These are phyloP conservation scores for Scheffersomyces segobiensis DNA, from an alignment of 1,139 yeast species.

Conservation along the genomic window DNA sequence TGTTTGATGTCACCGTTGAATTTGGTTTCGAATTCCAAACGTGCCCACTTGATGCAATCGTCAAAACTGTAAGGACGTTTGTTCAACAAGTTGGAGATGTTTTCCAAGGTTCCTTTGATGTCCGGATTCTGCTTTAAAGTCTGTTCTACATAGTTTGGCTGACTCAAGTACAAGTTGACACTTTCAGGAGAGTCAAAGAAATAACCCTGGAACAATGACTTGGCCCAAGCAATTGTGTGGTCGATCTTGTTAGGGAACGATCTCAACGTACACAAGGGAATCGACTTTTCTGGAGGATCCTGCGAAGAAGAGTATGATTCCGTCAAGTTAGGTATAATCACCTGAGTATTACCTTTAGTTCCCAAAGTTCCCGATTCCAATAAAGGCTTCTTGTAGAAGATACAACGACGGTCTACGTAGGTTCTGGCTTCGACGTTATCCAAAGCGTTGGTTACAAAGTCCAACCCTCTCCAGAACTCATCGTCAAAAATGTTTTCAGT, in stretches of 20 bases:
- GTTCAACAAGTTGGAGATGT: slow-evolving; percentile 69
- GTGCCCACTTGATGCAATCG: slow-evolving; percentile 95
- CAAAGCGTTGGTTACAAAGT: slow-evolving; percentile 91
- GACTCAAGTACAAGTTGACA: slow-evolving; percentile 85
- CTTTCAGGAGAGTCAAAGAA: slow-evolving; percentile 90
- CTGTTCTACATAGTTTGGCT: slow-evolving; percentile 89
- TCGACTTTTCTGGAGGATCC: slow-evolving; percentile 97
- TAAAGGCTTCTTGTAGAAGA: slow-evolving; percentile 85
- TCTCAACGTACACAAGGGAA: slow-evolving; percentile 94
- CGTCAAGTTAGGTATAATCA: slow-evolving; percentile 86
- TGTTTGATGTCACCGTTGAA: slow-evolving; percentile 86
- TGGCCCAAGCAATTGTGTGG: slow-evolving; percentile 99
- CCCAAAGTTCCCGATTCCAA: slow-evolving; percentile 97
- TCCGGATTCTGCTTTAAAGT: slow-evolving; percentile 91
- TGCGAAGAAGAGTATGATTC: slow-evolving; percentile 95
- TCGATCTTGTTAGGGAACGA: slow-evolving; percentile 98
- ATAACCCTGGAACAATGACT: slow-evolving; percentile 90
- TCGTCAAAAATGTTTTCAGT: slow-evolving; percentile 87
- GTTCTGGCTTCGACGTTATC: slow-evolving; percentile 98
- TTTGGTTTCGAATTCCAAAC: slow-evolving; percentile 81
- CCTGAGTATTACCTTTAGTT: slow-evolving; percentile 98
- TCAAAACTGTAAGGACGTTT: slow-evolving; percentile 88
- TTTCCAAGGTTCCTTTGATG: slow-evolving; percentile 81
- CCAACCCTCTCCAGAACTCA: slow-evolving; percentile 80
- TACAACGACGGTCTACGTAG: slow-evolving; percentile 95